Evolutionary conservation across 176 grass and related monocot genomes (phyloP), one percentile per base, ranked within the genome.

Genomic region (Carex parvula): DNA sequence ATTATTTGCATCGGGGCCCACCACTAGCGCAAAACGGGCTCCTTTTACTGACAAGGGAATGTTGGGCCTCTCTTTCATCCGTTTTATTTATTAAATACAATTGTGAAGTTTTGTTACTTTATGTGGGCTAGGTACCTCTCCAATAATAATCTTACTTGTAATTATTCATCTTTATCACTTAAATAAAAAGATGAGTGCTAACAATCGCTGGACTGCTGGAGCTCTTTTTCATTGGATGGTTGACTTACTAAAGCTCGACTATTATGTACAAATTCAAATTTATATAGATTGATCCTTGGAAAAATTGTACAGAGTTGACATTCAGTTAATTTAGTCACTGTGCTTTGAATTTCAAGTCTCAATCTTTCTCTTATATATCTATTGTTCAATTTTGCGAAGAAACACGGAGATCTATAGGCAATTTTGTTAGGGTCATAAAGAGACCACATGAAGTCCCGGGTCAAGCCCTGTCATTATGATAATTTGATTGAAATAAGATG

Each of bases 1-100:
- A 77, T 77, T 54, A 77, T 77, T 56, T 77, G 73, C 14, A 29
- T 32, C 6, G 1, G 24, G 73, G 6, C 73, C 73, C 73, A 77
- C 50, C 73, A 75, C 46, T 75, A 56, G 3, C 22, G 14, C 48
- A 56, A 55, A 77, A 77, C 73, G 50, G 73, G 73, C 50, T 77
- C 73, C 73, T 56, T 77, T 76, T 77, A 17, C 13, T 56, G 50
- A 55, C 73, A 77, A 73, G 48, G 3, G 52, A 77, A 77, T 56
- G 13, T 32, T 56, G 50, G 22, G 50, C 73, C 70, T 75, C 1
- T 32, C 50, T 77, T 17, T 14, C 32, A 13, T 77, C 26, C 20
- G 5, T 55, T 77, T 77, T 29, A 16, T 24, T 77, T 32, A 56
- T 77, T 56, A 52, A 52, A 32, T 56, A 56, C 14, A 11, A 32